These are phyloP conservation scores for Curvularia sp. DNA, from an alignment of 2,329 filamentous ascomycete genomes.

Conservation along the genomic window DNA sequence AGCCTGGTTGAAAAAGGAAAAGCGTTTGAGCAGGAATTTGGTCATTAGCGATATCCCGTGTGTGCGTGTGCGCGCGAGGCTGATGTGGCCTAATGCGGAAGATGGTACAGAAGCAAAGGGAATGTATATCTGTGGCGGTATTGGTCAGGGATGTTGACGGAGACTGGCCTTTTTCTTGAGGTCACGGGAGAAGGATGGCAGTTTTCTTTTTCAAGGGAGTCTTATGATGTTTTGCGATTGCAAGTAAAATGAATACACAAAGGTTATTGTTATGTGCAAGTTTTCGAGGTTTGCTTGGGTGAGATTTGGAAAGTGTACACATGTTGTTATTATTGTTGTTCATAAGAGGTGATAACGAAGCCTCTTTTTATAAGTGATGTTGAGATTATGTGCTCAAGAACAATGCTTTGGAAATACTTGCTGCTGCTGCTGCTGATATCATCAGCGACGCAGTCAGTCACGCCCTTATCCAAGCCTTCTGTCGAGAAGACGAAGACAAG, in stretches of 20 bases:
- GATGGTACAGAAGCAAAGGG: not conserved
- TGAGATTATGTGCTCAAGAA: too few relatives aligned
- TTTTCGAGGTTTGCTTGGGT: not conserved
- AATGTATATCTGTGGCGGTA: not conserved
- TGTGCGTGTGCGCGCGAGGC: constrained; percentile 4
- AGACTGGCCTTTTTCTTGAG: not conserved
- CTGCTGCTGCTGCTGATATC: too few relatives aligned
- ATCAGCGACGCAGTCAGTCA: too few relatives aligned
- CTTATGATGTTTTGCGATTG: not conserved
- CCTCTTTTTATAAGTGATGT: too few relatives aligned
- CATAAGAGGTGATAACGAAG: too few relatives aligned
- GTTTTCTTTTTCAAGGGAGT: too few relatives aligned
- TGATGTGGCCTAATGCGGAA: not conserved
- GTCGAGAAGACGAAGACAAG: too few relatives aligned
- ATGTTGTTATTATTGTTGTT: too few relatives aligned
- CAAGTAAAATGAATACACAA: not conserved
- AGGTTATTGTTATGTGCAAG: not conserved
- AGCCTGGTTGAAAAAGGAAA: constrained; percentile 1
- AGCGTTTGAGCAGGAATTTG: constrained; percentile 9
- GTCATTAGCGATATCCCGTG: constrained; percentile 18
- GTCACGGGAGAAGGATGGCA: too few relatives aligned
- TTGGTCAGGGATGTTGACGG: not conserved
- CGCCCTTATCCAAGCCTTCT: too few relatives aligned
- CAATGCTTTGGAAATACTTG: too few relatives aligned
- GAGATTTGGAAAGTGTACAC: too few relatives aligned